Conservation (phyloP, 2,329 filamentous ascomycete species). For the Talaromyces sp. region DNA sequence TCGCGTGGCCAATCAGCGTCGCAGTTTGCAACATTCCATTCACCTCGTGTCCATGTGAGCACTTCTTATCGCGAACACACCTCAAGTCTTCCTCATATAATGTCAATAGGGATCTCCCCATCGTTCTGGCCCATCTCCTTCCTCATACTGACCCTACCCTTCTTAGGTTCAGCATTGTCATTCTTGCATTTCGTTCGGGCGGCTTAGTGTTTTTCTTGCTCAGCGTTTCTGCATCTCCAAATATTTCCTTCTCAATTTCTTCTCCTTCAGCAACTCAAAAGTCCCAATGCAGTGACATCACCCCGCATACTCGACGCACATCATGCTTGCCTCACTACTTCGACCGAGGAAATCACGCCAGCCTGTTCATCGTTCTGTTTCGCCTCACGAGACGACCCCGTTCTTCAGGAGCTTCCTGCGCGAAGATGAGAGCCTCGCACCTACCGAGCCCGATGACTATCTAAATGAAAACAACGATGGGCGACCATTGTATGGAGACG, state of each 20-base stretch:
- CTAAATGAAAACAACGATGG: conserved; percentile 32
- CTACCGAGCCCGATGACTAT: conserved; percentile 23
- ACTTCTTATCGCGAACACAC: neutral
- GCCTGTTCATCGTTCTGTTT: conserved; percentile 26
- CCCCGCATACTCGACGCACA: conserved; percentile 7
- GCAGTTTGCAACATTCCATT: neutral
- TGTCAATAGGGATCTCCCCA: neutral
- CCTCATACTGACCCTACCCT: neutral
- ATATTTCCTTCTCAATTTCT: neutral
- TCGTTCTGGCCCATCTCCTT: neutral
- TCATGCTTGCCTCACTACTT: conserved; percentile 33
- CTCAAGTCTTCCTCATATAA: neutral
- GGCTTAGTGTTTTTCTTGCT: conserved; percentile 9
- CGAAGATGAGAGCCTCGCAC: conserved; percentile 16
- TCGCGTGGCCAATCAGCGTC: conserved; percentile 3
- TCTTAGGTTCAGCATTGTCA: neutral
- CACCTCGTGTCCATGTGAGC: conserved; percentile 2
- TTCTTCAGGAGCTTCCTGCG: conserved; percentile 16
- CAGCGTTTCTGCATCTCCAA: neutral
- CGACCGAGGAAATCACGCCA: conserved; percentile 28
- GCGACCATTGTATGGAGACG: conserved; percentile 39
- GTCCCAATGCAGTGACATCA: neutral
- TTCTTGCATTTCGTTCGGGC: neutral
- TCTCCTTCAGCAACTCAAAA: neutral
- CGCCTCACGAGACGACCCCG: conserved; percentile 23